phyloP scores from a whole-genome alignment of 1,284 basidiomycete genomes.

The Ustilago cynodontis region DNA sequence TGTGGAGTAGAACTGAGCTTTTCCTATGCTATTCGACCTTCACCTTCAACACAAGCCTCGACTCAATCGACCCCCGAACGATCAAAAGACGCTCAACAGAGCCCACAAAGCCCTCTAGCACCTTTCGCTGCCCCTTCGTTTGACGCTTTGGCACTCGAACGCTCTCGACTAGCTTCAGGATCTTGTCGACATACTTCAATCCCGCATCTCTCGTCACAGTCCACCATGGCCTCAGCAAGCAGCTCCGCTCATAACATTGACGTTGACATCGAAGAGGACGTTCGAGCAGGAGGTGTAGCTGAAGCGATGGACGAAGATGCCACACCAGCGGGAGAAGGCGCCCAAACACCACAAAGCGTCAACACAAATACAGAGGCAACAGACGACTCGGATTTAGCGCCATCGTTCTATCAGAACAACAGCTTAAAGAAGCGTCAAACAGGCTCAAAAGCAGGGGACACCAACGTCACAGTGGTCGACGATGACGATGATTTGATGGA shows the following conservation, averaged over 20 bases:
- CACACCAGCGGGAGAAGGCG: constrained; percentile 17
- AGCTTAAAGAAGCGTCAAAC: constrained; percentile 21
- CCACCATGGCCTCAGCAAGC: constrained; percentile 29
- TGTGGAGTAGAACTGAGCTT: background rate
- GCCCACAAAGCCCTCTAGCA: too few species aligned
- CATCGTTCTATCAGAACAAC: constrained; percentile 30
- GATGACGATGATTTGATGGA: constrained; percentile 41
- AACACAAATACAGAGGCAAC: constrained; percentile 8
- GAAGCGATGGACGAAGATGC: constrained; percentile 24
- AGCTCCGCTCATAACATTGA: constrained; percentile 19
- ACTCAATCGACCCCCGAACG: too few species aligned
- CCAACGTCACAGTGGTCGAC: constrained; percentile 1
- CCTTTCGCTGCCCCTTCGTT: background rate
- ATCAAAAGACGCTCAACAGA: too few species aligned
- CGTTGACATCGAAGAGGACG: constrained; percentile 18
- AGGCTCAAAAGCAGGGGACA: constrained; percentile 9
- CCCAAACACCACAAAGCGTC: constrained; percentile 29
- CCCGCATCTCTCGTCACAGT: background rate
- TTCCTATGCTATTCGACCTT: too few species aligned
- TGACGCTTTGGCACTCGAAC: background rate
- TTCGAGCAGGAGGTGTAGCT: constrained; percentile 17
- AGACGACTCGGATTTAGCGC: constrained; percentile 30
- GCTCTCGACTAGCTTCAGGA: background rate
- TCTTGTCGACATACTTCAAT: background rate
- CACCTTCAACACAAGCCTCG: too few species aligned